Percentiles rank a stretch among this genome's conserved stretches.
Conservation (phyloP, 2,329 filamentous ascomycete genomes). For the Chaetomium olivaceum region DNA sequence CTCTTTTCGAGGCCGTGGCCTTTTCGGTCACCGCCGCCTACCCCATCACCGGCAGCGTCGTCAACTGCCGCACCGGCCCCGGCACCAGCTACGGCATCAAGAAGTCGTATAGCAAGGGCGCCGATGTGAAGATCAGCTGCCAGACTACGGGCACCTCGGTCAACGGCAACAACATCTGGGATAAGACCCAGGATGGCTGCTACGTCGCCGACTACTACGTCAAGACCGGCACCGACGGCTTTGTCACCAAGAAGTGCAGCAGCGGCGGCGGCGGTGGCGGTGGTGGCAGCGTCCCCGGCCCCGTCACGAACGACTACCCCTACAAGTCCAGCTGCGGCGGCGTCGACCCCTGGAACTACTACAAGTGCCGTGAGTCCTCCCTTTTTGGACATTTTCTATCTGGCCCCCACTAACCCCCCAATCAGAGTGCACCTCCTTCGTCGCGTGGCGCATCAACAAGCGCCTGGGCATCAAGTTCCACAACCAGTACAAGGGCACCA, state of each 20-base stretch:
- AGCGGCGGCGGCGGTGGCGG: slow-evolving; percentile 9
- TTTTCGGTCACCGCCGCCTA: slow-evolving; percentile 20
- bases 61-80: slow-evolving; percentile 28
- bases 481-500: slow-evolving; percentile 27
- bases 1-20: slow-evolving; percentile 8
- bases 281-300: slow-evolving; percentile 20
- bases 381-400: not conserved
- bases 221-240: slow-evolving; percentile 26
- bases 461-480: slow-evolving; percentile 25
- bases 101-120: slow-evolving; percentile 31
- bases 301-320: slow-evolving; percentile 26
- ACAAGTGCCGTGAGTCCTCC: slow-evolving; percentile 20
- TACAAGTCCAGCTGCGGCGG: slow-evolving; percentile 23
- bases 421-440: slow-evolving; percentile 25
- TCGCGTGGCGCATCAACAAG: slow-evolving; percentile 27
- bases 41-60: slow-evolving; percentile 21
- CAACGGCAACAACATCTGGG: slow-evolving; percentile 28
- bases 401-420: not conserved
- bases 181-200: slow-evolving; percentile 28
- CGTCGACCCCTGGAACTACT: slow-evolving; percentile 26
- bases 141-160: slow-evolving; percentile 24
- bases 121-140: slow-evolving; percentile 25
- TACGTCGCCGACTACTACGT: slow-evolving; percentile 30
- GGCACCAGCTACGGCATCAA: slow-evolving; percentile 27
- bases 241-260: slow-evolving; percentile 23